Percentiles rank a stretch among this genome's conserved stretches.
Conservation (phyloP, 1,284 basidiomycete species). For the Tremellales sp. region DNA sequence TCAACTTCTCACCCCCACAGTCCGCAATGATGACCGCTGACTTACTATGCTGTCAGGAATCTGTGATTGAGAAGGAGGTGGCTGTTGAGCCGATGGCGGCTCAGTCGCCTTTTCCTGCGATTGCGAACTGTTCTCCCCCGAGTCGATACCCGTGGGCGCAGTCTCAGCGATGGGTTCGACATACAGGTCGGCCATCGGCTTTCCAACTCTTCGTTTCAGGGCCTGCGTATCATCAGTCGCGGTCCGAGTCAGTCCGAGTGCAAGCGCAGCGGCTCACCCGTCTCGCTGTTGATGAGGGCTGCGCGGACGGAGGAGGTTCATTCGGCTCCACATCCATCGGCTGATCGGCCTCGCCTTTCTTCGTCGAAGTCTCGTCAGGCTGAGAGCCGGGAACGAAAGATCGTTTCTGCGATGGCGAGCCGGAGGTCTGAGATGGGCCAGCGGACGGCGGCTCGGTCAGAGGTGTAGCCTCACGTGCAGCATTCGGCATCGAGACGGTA, state of each 20-base stretch:
- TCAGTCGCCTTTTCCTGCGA: conserved; percentile 8
- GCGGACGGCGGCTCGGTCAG: no score
- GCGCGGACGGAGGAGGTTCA: background rate
- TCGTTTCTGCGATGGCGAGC: no score
- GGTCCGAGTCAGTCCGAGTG: no score
- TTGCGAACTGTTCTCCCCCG: conserved; percentile 4
- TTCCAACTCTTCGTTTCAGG: conserved; percentile 22
- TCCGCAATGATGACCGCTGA: background rate
- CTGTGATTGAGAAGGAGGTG: conserved; percentile 6
- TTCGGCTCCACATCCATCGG: background rate
- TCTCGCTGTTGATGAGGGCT: conserved; percentile 1
- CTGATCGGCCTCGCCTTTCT: no score
- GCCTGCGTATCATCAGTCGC: conserved; percentile 3
- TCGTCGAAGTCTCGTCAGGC: no score
- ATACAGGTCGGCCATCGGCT: conserved; percentile 2
- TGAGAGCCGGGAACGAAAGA: no score
- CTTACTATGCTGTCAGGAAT: conserved; percentile 8
- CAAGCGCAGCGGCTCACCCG: conserved; percentile 3
- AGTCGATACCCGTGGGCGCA: background rate
- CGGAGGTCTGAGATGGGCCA: no score
- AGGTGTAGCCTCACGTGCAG: no score
- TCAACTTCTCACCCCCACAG: background rate
- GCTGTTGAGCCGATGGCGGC: conserved; percentile 1
- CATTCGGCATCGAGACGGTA: no score
- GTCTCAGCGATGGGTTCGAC: conserved; percentile 9